Conservation (phyloP, 306 rosid species). For the Oemleria cerasiformis region DNA sequence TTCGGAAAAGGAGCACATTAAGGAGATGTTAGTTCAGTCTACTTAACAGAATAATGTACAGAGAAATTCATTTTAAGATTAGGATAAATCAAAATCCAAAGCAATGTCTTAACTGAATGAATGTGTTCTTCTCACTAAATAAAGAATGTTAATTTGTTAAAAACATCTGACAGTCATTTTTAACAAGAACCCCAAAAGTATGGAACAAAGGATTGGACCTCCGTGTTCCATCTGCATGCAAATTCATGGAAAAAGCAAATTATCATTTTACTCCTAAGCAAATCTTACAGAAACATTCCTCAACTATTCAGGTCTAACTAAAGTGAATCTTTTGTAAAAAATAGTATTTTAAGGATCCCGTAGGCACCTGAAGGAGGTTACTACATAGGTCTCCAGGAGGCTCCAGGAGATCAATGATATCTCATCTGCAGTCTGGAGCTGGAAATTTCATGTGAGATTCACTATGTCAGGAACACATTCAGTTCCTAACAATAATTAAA, state of each 20-base stretch:
- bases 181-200: background rate
- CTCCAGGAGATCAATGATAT: constrained; percentile 24
- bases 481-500: constrained; percentile 21
- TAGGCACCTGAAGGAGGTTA: constrained; percentile 26
- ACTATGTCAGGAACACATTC: constrained; percentile 21
- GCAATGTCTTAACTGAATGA: background rate
- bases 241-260: background rate
- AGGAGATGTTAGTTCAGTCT: constrained; percentile 12
- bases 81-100: background rate
- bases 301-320: constrained; percentile 7
- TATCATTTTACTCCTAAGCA: constrained; percentile 18
- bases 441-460: constrained; percentile 13
- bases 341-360: background rate
- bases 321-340: constrained; percentile 1
- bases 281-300: constrained; percentile 13
- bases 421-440: constrained; percentile 25
- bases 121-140: background rate
- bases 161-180: constrained; percentile 2
- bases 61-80: constrained; percentile 4
- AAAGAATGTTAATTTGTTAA: background rate
- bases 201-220: constrained; percentile 13
- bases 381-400: constrained; percentile 20
- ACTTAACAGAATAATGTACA: constrained; percentile 1
- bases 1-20: constrained; percentile 16
- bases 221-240: constrained; percentile 8